Evolutionary conservation across 140 eudicot species (phyloP).

Genomic region (Senecio squalidus): DNA sequence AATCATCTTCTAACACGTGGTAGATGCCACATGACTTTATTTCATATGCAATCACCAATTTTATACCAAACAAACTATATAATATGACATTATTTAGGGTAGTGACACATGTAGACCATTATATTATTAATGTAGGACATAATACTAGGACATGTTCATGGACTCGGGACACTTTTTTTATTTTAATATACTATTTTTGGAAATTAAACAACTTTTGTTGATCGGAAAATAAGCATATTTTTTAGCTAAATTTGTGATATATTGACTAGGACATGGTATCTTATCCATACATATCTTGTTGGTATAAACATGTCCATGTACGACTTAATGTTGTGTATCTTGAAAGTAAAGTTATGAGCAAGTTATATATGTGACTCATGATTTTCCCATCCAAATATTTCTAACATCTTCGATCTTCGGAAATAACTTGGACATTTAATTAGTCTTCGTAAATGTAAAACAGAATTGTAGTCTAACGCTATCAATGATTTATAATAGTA

Average conservation of each 20-base stretch:
- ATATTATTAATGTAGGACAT: conserved; percentile 3
- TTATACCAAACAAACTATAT: conserved; percentile 16
- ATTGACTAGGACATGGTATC: conserved; percentile 1
- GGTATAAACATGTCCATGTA: background rate
- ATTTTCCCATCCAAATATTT: too few relatives aligned
- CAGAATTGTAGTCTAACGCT: too few relatives aligned
- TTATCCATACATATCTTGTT: background rate
- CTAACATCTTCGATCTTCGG: too few relatives aligned
- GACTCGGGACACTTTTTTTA: conserved; percentile 3
- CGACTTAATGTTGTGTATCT: background rate
- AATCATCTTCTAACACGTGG: conserved; percentile 13
- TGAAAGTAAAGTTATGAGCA: background rate
- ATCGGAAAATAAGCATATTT: conserved; percentile 3
- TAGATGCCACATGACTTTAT: too few relatives aligned
- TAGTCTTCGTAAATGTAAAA: too few relatives aligned
- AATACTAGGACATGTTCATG: conserved; percentile 16
- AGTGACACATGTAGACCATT: conserved; percentile 25
- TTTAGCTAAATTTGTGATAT: conserved; percentile 6
- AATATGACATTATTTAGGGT: conserved; percentile 1
- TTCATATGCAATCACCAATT: background rate
- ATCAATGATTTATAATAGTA: too few relatives aligned
- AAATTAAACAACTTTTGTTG: conserved; percentile 5
- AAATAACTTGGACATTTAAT: too few relatives aligned
- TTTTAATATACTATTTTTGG: conserved; percentile 7
- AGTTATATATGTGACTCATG: too few relatives aligned